These are phyloP conservation scores for Gaultheria prostrata DNA, from an alignment of 148 eudicot genomes.

Conservation along the genomic window DNA sequence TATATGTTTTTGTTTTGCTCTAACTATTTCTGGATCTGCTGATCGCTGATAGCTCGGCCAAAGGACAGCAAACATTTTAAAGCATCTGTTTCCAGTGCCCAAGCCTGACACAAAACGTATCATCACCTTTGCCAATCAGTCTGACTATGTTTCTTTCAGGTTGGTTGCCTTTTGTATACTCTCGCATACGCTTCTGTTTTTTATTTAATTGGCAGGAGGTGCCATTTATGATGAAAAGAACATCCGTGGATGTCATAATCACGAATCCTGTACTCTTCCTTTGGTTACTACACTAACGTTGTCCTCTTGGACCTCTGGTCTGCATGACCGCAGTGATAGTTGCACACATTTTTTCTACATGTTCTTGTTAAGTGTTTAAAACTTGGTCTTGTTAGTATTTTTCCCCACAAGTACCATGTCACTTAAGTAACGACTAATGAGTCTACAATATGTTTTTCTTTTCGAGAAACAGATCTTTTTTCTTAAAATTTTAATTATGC, in stretches of 20 bases:
- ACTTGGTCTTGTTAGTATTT: neutral
- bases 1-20: neutral
- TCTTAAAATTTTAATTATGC: neutral
- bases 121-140: constrained; percentile 83
- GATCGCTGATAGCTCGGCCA: constrained; percentile 57
- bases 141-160: constrained; percentile 97
- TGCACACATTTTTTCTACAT: neutral
- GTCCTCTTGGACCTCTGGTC: constrained; percentile 4
- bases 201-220: neutral
- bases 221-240: neutral
- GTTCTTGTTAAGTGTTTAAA: neutral
- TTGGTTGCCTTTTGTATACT: constrained; percentile 26
- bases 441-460: neutral
- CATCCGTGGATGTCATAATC: neutral
- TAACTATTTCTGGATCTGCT: constrained; percentile 18
- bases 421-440: neutral
- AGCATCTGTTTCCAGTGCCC: constrained; percentile 95
- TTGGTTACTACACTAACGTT: neutral
- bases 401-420: neutral
- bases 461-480: too few relatives aligned
- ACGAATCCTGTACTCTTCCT: neutral
- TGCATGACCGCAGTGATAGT: neutral
- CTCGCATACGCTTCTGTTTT: neutral
- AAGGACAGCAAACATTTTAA: constrained; percentile 77
- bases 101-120: constrained; percentile 94